Base-by-base conservation (phyloP, 352 stramenopile species). In the Globisporangium iwayamae region DNA sequence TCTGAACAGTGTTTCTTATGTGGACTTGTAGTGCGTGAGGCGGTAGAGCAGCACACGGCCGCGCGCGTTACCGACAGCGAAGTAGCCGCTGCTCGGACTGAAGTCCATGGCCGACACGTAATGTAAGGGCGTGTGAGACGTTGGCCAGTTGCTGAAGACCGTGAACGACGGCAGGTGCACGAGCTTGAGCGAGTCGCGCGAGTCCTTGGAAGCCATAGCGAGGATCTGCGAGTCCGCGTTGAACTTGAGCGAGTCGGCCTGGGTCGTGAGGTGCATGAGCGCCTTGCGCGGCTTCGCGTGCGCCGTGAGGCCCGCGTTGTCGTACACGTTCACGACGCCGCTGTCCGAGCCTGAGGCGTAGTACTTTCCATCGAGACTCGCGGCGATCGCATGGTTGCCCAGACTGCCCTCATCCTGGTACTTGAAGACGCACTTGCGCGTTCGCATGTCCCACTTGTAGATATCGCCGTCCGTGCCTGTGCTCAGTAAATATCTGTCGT, bases 81-180 rank as follows among this genome's bases (percentile, higher is more conserved):
- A 90, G 73, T 94, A 96, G 61, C 90, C 91, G 60, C 93, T 97
- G 69, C 85, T 86, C 1, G 96, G 96, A 62, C 93, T 98, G 68
- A 99, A 99, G 69, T 98, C 96, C 73, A 99, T 88, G 50, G 81
- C 84, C 61, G 91, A 97, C 38, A 99, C 96, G 77, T 99, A 99
- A 53, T 97, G 86, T 13, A 99, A 74, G n/a, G 97, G 97, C 48
- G 97, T 99, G 46, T 92, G 90, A 34, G 87, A 76, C 25, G 97
- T 99, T 4, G 97, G 97, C 97, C 97, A 99, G 80, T 99, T 99
- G 30, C 85, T 79, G 68, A 99, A 99, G 18, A 99, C 96, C 22
- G 94, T 99, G 52, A 87, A 73, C 1, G 90, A 94, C 50, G 96
- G 89, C 53, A 99, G 70, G 77, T 99, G 96, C 41, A 99, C 80